Base-by-base conservation (phyloP, 805 yeast species). In the Candida awuae region DNA sequence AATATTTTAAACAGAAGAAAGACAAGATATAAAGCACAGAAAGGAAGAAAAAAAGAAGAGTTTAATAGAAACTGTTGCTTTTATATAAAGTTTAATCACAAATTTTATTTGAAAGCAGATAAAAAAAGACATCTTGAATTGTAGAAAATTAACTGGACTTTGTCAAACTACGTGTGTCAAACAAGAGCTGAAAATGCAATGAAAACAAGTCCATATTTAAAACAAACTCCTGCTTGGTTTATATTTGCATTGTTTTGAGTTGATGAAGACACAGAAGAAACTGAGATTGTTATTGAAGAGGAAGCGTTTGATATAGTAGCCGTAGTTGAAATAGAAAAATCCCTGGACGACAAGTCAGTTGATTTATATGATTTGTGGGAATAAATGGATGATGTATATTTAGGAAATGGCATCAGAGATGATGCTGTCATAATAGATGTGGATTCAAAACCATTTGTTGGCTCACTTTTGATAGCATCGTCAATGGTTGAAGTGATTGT, bases 261-360 rank as follows among this genome's bases (percentile, higher is more conserved):
- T 6, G 35, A 14, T 6, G 35, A 10, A 1, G 15, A 8, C n/a
- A 32, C 10, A 15, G 29, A n/a, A 8, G 29, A 10, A 12, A 22
- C 14, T 13, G 28, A 21, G 20, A 23, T 4, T 13, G 12, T 15
- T n/a, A 39, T 29, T 2, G 37, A 26, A 29, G 28, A 13, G 8
- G 29, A 8, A 17, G 22, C 4, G 4, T 8, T 16, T 12, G 38
- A 26, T 13, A 14, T 15, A 6, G 35, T 8, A 4, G 22, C 8
- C 8, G 31, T 14, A 3, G 41, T 22, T 22, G 45, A 29, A 5
- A 23, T 10, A 10, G 41, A 21, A 14, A 15, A 31, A 23, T 15
- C 27, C 19, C 39, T 4, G 6, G 34, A 13, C 10, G 33, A 10
- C 6, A 23, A 15, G 10, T 13, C n/a, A 6, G 28, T 12, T 25